Evolutionary conservation across 2,329 filamentous ascomycete species (phyloP).

Genomic region (Epichloe uncinata): DNA sequence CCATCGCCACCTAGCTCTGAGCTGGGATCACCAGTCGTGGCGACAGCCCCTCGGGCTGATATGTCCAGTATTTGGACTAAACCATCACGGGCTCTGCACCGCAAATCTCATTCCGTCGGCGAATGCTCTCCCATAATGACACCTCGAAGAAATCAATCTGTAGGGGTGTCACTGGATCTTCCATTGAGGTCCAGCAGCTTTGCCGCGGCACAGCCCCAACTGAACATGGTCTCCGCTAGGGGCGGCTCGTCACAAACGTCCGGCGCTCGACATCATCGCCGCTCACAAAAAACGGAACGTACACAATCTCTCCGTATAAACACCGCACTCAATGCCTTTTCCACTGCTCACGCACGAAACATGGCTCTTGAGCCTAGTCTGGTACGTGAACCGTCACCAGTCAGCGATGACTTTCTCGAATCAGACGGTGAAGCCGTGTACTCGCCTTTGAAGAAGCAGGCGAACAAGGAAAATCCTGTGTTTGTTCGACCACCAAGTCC

Average conservation of each 20-base stretch:
- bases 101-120: constrained; percentile 14
- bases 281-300: neutral
- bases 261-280: neutral
- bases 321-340: neutral
- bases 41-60: neutral
- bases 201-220: neutral
- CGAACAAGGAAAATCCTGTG: constrained; percentile 10
- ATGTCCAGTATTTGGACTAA: neutral
- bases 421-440: constrained; percentile 7
- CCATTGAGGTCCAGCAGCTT: constrained; percentile 5
- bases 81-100: constrained; percentile 6
- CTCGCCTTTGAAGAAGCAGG: constrained; percentile 3
- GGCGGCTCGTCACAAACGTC: neutral
- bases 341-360: neutral
- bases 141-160: constrained; percentile 6
- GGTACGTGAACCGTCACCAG: constrained; percentile 3
- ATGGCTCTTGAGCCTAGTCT: neutral
- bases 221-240: neutral
- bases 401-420: constrained; percentile 3
- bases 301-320: neutral
- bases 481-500: constrained; percentile 21
- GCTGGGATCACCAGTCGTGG: neutral
- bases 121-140: constrained; percentile 2
- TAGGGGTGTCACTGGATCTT: constrained; percentile 10
- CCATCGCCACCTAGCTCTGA: constrained; percentile 15